These are phyloP conservation scores for Sinapis alba DNA, from an alignment of 441 rosid genomes.

Conservation along the genomic window DNA sequence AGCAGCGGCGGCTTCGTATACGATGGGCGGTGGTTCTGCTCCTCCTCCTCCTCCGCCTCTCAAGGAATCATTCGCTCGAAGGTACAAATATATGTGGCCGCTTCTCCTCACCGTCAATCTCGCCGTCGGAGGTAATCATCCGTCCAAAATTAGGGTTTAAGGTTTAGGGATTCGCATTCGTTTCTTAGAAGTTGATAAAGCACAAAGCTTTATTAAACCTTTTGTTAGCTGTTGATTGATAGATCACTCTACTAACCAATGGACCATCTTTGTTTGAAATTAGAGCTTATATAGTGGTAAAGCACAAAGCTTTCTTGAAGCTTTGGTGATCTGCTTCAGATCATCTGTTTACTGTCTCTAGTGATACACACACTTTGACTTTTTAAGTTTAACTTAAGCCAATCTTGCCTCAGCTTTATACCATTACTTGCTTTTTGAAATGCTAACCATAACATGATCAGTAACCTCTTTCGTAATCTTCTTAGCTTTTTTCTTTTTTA, in stretches of 20 bases:
- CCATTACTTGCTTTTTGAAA: too few species aligned
- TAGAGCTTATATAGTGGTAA: too few species aligned
- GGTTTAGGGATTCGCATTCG: not conserved
- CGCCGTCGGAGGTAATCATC: slow-evolving; percentile 67
- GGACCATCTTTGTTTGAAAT: too few species aligned
- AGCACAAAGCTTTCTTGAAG: not conserved
- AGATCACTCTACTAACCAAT: too few species aligned
- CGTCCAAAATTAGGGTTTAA: not conserved
- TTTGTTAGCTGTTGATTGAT: not conserved
- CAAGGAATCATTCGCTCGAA: slow-evolving; percentile 78
- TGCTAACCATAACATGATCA: too few species aligned
- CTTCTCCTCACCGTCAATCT: slow-evolving; percentile 80
- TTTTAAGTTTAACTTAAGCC: too few species aligned
- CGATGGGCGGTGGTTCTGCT: slow-evolving; percentile 54
- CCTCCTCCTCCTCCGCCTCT: slow-evolving; percentile 60
- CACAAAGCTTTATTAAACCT: not conserved
- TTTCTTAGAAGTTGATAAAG: not conserved
- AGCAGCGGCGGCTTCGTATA: slow-evolving; percentile 68
- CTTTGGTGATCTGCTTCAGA: not conserved
- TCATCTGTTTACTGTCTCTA: too few species aligned
- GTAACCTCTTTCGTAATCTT: slow-evolving; percentile 60
- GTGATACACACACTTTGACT: too few species aligned
- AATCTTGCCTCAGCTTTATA: slow-evolving; percentile 55
- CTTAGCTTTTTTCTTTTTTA: slow-evolving; percentile 4
- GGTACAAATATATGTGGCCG: slow-evolving; percentile 89